Conservation (phyloP, 148 eudicot genomes). For the Vaccinium macrocarpon region DNA sequence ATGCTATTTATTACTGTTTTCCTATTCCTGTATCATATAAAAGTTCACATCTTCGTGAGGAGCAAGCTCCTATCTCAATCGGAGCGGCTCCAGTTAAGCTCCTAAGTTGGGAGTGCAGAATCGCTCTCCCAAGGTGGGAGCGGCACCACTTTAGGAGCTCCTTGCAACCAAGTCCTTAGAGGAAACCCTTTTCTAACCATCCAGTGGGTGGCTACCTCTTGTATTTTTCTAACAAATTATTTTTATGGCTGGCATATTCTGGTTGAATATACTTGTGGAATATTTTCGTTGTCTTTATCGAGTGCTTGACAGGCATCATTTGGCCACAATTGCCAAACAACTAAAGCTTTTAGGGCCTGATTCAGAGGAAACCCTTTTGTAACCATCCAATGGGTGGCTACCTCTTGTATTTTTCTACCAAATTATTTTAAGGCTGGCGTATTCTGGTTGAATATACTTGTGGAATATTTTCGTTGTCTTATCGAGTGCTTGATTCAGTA, state of each 20-base stretch:
- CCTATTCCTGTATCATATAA: too few species aligned
- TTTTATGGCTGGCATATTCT: background rate
- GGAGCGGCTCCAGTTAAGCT: too few species aligned
- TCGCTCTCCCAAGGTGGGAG: too few species aligned
- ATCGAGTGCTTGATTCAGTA: background rate
- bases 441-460: background rate
- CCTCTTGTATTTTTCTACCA: background rate
- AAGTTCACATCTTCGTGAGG: too few species aligned
- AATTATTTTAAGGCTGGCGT: background rate
- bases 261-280: background rate
- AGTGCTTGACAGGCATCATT: background rate
- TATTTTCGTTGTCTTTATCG: background rate
- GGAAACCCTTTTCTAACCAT: background rate
- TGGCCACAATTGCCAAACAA: background rate
- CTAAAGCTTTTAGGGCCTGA: conserved; percentile 2
- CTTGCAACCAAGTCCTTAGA: background rate
- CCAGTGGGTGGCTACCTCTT: background rate
- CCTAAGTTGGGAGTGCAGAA: too few species aligned
- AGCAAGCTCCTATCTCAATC: too few species aligned
- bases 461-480: background rate
- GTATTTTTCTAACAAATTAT: background rate
- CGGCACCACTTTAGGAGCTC: too few species aligned
- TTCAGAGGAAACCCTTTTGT: background rate
- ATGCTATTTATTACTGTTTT: too few species aligned
- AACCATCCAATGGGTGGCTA: background rate